Evolutionary conservation across 208 protist species (phyloP).

Genomic region (Strigomonas culicis): DNA sequence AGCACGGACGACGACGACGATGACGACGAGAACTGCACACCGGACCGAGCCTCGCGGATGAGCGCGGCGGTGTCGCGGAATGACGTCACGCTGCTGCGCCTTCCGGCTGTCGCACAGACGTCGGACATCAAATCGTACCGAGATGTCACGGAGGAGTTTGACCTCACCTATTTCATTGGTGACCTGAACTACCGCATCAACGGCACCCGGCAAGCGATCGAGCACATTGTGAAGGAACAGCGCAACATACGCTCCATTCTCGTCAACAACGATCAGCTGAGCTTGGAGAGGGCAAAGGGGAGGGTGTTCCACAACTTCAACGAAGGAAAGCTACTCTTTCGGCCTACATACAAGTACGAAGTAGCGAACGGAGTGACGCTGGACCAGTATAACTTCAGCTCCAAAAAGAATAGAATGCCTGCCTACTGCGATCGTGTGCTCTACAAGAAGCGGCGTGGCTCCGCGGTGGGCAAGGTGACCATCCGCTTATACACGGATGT

Average conservation of each 20-base stretch:
- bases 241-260: slow-evolving; percentile 71
- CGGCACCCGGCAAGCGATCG: slow-evolving; percentile 72
- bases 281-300: slow-evolving; percentile 70
- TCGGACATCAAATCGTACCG: slow-evolving; percentile 12
- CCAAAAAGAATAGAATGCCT: slow-evolving; percentile 72
- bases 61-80: not conserved
- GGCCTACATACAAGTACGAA: slow-evolving; percentile 94
- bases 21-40: not conserved
- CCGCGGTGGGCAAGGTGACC: slow-evolving; percentile 25
- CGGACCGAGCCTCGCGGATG: not conserved
- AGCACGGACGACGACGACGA: slow-evolving; percentile 4
- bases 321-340: slow-evolving; percentile 85
- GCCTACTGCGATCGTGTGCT: slow-evolving; percentile 87
- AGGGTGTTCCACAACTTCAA: slow-evolving; percentile 79
- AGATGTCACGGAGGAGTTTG: slow-evolving; percentile 88
- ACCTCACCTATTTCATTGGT: slow-evolving; percentile 91
- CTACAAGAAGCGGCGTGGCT: slow-evolving; percentile 40
- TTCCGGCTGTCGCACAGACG: not conserved
- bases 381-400: slow-evolving; percentile 58
- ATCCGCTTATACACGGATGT: slow-evolving; percentile 83
- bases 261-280: slow-evolving; percentile 90
- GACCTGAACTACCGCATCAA: slow-evolving; percentile 96
- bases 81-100: not conserved
- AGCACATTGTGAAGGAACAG: slow-evolving; percentile 64
- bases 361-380: slow-evolving; percentile 27